These are phyloP conservation scores for Argentina anserina DNA, from an alignment of 306 rosid genomes.

Conservation along the genomic window DNA sequence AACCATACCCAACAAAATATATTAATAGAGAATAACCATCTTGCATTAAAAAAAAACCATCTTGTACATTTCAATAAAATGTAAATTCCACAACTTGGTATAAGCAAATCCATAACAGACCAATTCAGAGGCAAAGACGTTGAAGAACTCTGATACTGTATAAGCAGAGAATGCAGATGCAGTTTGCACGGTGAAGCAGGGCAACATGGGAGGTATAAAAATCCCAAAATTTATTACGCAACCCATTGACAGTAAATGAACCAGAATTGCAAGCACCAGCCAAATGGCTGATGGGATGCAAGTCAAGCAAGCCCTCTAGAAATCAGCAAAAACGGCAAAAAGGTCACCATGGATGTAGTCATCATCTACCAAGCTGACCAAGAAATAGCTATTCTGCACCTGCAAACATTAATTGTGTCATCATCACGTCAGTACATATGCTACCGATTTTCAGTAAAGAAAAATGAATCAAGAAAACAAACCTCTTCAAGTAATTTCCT, in stretches of 20 bases:
- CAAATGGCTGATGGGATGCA: slow-evolving; percentile 9
- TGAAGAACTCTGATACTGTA: not conserved
- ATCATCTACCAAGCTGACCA: slow-evolving; percentile 97
- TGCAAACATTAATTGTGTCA: slow-evolving; percentile 29
- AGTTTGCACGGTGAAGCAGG: slow-evolving; percentile 8
- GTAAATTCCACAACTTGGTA: not conserved
- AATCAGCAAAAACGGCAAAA: slow-evolving; percentile 56
- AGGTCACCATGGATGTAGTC: slow-evolving; percentile 66
- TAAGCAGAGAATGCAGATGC: not conserved
- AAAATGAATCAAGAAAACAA: slow-evolving; percentile 2
- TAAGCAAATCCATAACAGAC: not conserved
- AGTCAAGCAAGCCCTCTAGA: slow-evolving; percentile 35
- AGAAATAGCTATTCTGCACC: slow-evolving; percentile 68
- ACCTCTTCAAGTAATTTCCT: slow-evolving; percentile 88
- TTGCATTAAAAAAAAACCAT: not conserved
- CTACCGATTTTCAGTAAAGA: not conserved
- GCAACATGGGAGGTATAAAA: slow-evolving; percentile 11
- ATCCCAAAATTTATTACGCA: slow-evolving; percentile 23
- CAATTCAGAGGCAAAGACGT: not conserved
- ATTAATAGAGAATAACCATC: not conserved
- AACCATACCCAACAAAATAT: not conserved
- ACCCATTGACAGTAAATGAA: slow-evolving; percentile 10
- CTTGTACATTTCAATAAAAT: not conserved
- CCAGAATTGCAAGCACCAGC: not conserved
- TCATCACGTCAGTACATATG: not conserved